Evolutionary conservation across 306 rosid species (phyloP).

Genomic region (Fragaria iinumae): DNA sequence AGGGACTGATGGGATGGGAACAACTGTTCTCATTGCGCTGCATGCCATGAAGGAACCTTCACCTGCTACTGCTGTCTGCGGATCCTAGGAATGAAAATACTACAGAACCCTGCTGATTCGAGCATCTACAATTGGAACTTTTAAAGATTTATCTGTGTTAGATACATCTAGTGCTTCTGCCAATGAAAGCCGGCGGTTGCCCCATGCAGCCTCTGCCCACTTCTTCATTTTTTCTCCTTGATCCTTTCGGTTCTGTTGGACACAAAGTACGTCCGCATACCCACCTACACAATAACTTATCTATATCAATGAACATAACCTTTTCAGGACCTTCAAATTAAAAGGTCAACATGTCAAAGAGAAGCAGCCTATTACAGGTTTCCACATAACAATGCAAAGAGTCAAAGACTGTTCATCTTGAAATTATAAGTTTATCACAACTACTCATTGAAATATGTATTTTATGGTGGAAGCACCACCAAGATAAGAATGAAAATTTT

Average conservation of each 20-base stretch:
- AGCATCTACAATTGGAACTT: slow-evolving; percentile 52
- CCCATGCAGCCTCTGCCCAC: slow-evolving; percentile 64
- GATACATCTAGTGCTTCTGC: slow-evolving; percentile 65
- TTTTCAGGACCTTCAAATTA: neutral
- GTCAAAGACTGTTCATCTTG: slow-evolving; percentile 7
- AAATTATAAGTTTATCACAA: neutral
- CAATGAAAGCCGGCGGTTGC: slow-evolving; percentile 59
- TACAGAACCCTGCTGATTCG: slow-evolving; percentile 67
- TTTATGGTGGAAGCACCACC: neutral
- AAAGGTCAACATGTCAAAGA: neutral
- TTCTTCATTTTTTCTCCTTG: slow-evolving; percentile 63
- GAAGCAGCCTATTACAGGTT: neutral
- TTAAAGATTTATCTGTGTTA: slow-evolving; percentile 39
- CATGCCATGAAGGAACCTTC: neutral
- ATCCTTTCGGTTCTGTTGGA: slow-evolving; percentile 70
- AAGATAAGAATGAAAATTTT: neutral
- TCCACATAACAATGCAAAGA: slow-evolving; percentile 7
- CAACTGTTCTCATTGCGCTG: neutral
- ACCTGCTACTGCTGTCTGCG: neutral
- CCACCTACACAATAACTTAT: slow-evolving; percentile 44
- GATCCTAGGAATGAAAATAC: slow-evolving; percentile 12
- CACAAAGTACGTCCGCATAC: slow-evolving; percentile 67
- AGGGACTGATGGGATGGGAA: neutral
- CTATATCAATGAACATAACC: slow-evolving; percentile 7
- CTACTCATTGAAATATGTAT: neutral